Evolutionary conservation across 441 rosid genomes (phyloP), one percentile per base, ranked within the genome.

Genomic region (Populus hybrid): DNA sequence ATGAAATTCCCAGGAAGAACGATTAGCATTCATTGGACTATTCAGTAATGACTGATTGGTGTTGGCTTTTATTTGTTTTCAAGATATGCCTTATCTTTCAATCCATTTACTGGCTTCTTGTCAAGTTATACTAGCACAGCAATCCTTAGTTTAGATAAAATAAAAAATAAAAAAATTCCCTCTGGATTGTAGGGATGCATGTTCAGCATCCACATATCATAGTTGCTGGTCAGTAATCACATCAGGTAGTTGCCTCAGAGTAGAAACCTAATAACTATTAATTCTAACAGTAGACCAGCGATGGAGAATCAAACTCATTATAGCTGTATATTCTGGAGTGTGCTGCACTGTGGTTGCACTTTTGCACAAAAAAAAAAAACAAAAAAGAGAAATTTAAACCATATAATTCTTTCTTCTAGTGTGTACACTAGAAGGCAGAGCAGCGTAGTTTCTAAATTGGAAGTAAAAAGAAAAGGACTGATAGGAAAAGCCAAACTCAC

Each of bases 401-500:
- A 53, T 5, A 18, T 53, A 53, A 16, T 16, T 53, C 30, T 5
- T 35, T 20, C 16, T 53, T 53, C 61, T 53, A 6, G 18, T 5
- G n/a, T 53, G 61, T 53, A 53, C 20, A 18, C 21, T 5, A 18
- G 61, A 16, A 16, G n/a, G n/a, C n/a, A 53, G 34, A 28, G 36
- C 69, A 8, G 18, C 18, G 7, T 66, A 28, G 28, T 66, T 11
- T 24, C 3, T 9, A 2, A 24, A 66, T 11, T 66, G 5, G 69
- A 14, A n/a, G 30, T 64, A 64, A n/a, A 23, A 8, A 11, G 16
- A 11, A 64, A 5, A 64, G 24, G 30, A 21, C 16, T 23, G 28
- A 64, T 28, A 38, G 61, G 16, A 53, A 53, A 53, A 0, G 18
- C n/a, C 10, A 26, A 78, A 83, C 90, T 85, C 57, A 95, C 99